Percentiles rank a stretch among this genome's conserved stretches.
Conservation (phyloP, 73 alveolate species). For the Symbiodinium natans region DNA sequence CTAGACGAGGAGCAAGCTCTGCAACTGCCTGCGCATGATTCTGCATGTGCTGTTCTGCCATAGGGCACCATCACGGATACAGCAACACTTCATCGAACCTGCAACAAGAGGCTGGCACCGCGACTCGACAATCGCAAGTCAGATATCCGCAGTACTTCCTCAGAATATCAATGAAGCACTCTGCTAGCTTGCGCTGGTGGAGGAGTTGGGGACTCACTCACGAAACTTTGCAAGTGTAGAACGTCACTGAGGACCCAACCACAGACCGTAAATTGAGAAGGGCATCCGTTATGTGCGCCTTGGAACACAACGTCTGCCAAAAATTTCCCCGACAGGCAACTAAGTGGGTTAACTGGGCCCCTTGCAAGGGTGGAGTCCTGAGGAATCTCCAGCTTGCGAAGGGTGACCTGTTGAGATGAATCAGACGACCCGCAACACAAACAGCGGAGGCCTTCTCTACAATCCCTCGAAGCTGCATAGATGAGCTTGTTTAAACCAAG, state of each 20-base stretch:
- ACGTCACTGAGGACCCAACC: not conserved
- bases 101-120: slow-evolving; percentile 79
- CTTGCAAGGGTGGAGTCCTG: slow-evolving; percentile 57
- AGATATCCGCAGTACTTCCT: slow-evolving; percentile 70
- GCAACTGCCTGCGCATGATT: slow-evolving; percentile 44
- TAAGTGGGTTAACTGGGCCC: not conserved
- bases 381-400: slow-evolving; percentile 49
- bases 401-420: slow-evolving; percentile 8
- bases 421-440: not conserved
- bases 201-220: not conserved
- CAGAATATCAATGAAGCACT: not conserved
- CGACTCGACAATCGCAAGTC: slow-evolving; percentile 68
- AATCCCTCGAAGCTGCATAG: no score
- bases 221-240: not conserved
- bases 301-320: not conserved
- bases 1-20: slow-evolving; percentile 85
- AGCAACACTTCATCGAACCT: not conserved
- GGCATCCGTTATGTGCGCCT: slow-evolving; percentile 82
- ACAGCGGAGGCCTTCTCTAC: no score
- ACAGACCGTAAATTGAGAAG: slow-evolving; percentile 69
- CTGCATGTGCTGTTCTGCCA: not conserved
- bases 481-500: no score
- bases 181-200: not conserved
- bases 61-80: not conserved
- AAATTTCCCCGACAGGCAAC: not conserved